A percentile compares a stretch with the other conserved stretches of the same genome.
Conservation (phyloP, 495 filamentous ascomycete genomes). For the Aspergillus mulundensis region DNA sequence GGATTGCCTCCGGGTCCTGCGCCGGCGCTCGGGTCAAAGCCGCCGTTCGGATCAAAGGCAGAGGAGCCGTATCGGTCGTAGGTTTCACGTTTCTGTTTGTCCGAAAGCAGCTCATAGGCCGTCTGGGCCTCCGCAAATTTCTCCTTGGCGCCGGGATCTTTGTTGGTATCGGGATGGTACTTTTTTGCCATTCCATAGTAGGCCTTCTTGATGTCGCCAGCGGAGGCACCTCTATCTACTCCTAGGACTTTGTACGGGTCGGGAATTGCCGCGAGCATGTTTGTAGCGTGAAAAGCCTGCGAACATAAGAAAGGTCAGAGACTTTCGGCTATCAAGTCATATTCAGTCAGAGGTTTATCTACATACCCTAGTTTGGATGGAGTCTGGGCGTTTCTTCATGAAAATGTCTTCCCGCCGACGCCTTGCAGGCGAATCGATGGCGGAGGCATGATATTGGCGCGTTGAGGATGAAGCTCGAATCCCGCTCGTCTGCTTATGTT, state of each 20-base stretch:
- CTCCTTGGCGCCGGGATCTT: slow-evolving; percentile 85
- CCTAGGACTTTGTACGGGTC: slow-evolving; percentile 87
- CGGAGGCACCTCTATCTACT: slow-evolving; percentile 73
- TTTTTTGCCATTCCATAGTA: slow-evolving; percentile 99
- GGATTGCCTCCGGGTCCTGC: slow-evolving; percentile 52
- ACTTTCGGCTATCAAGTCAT: neutral
- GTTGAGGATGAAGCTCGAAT: slow-evolving; percentile 23
- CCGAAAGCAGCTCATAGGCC: slow-evolving; percentile 87
- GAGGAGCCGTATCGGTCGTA: slow-evolving; percentile 88
- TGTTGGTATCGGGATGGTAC: slow-evolving; percentile 97
- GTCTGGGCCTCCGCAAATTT: slow-evolving; percentile 88
- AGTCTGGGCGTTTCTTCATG: slow-evolving; percentile 12
- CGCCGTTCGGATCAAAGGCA: slow-evolving; percentile 75
- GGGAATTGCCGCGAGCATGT: slow-evolving; percentile 56
- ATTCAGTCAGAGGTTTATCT: neutral
- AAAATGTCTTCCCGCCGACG: slow-evolving; percentile 19
- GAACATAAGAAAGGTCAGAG: slow-evolving; percentile 9
- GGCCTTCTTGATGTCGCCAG: slow-evolving; percentile 92
- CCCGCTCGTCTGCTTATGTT: slow-evolving; percentile 21
- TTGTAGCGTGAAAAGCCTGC: slow-evolving; percentile 75
- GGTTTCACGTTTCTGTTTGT: slow-evolving; percentile 84
- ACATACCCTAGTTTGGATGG: slow-evolving; percentile 31
- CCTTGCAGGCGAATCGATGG: slow-evolving; percentile 21
- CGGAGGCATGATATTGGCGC: slow-evolving; percentile 28
- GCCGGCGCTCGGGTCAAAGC: slow-evolving; percentile 66